phyloP scores from a whole-genome alignment of 805 yeast species.

The Myxozyma neotropica region DNA sequence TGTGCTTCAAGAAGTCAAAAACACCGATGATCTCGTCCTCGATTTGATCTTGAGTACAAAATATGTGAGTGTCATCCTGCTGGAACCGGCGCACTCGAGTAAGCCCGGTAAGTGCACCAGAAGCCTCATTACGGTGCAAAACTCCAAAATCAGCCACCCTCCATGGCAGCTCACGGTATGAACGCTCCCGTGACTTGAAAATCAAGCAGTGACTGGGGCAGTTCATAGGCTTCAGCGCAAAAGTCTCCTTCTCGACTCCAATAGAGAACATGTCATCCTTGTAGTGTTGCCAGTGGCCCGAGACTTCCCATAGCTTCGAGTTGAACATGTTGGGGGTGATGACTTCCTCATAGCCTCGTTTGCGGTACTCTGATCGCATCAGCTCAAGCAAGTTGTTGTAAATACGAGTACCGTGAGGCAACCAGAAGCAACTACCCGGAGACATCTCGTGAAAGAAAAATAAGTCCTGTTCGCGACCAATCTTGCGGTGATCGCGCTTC shows the following conservation, averaged over 20 bases:
- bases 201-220: conserved; percentile 81
- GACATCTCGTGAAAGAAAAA: conserved; percentile 95
- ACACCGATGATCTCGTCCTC: conserved; percentile 71
- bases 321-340: conserved; percentile 99
- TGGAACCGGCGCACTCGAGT: conserved; percentile 94
- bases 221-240: conserved; percentile 88
- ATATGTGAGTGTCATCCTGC: conserved; percentile 98
- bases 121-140: conserved; percentile 89
- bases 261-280: conserved; percentile 96
- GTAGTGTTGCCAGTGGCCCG: conserved; percentile 98
- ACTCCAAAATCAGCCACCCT: conserved; percentile 88
- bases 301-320: conserved; percentile 95
- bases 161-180: conserved; percentile 84
- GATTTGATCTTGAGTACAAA: conserved; percentile 80
- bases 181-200: conserved; percentile 71
- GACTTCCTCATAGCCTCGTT: conserved; percentile 96
- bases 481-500: conserved; percentile 86
- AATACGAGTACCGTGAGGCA: conserved; percentile 98
- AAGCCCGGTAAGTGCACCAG: conserved; percentile 90
- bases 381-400: conserved; percentile 83
- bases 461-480: conserved; percentile 95
- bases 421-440: conserved; percentile 98
- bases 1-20: conserved; percentile 69
- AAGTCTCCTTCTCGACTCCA: conserved; percentile 94
- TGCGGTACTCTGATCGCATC: conserved; percentile 80